phyloP scores from a whole-genome alignment of 2,329 filamentous ascomycete genomes.

The Aureobasidium melanogenum region DNA sequence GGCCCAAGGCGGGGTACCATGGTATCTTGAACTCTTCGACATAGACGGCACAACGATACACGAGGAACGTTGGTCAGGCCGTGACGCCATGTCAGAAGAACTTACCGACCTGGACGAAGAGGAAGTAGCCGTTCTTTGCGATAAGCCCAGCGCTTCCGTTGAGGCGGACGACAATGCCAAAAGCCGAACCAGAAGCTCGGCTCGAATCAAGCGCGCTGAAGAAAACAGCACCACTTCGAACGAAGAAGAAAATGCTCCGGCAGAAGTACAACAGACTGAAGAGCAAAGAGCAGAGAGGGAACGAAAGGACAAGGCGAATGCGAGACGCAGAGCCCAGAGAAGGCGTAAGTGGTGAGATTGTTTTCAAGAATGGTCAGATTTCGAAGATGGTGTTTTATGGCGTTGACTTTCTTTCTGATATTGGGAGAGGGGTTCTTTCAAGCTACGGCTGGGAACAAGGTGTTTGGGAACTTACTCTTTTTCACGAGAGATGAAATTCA shows the following conservation, averaged over 20 bases:
- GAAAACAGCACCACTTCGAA: not conserved
- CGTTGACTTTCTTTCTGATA: not conserved
- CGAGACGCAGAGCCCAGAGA: slow-evolving; percentile 12
- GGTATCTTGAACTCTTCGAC: slow-evolving; percentile 79
- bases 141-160: not conserved
- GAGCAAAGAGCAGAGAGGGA: slow-evolving; percentile 5
- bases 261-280: slow-evolving; percentile 6
- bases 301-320: slow-evolving; percentile 14
- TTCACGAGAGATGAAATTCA: not conserved
- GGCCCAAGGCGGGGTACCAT: slow-evolving; percentile 69
- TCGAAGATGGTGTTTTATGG: not conserved
- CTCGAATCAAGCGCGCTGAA: not conserved
- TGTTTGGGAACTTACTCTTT: not conserved
- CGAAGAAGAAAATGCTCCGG: not conserved
- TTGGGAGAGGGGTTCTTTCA: not conserved
- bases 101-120: slow-evolving; percentile 89
- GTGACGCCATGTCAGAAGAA: slow-evolving; percentile 66
- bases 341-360: not conserved
- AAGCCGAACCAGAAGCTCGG: not conserved
- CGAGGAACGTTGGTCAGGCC: slow-evolving; percentile 64
- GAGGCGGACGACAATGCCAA: slow-evolving; percentile 8
- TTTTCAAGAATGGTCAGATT: not conserved
- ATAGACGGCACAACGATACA: slow-evolving; percentile 71
- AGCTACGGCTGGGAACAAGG: slow-evolving; percentile 1
- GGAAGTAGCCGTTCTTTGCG: slow-evolving; percentile 57